Evolutionary conservation across 1,284 basidiomycete species (phyloP).

Genomic region (Ceratobasidium sp.): DNA sequence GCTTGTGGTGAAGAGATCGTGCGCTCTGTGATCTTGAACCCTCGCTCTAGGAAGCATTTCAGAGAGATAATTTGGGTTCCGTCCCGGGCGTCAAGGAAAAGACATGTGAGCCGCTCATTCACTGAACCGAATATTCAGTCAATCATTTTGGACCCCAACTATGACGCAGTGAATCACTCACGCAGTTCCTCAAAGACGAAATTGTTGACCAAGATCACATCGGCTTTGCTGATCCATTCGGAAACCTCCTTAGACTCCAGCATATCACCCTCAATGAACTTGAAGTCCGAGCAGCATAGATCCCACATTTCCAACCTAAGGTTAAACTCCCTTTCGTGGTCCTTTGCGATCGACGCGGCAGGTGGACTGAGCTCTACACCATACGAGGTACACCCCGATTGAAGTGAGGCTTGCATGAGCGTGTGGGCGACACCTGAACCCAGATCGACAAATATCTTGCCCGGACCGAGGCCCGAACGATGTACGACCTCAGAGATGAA

Average conservation of each 20-base stretch:
- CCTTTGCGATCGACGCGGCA: constrained; percentile 48
- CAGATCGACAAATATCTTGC: constrained; percentile 50
- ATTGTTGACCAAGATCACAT: constrained; percentile 51
- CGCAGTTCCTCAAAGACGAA: constrained; percentile 49
- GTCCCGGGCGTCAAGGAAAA: constrained; percentile 50
- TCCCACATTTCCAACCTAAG: constrained; percentile 50
- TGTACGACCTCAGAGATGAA: constrained; percentile 51
- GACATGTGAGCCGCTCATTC: constrained; percentile 49
- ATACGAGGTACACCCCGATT: constrained; percentile 50
- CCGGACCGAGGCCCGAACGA: constrained; percentile 47
- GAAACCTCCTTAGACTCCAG: constrained; percentile 46
- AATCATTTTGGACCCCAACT: constrained; percentile 8
- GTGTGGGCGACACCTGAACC: constrained; percentile 51
- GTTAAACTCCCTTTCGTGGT: constrained; percentile 48
- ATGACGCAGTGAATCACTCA: constrained; percentile 41
- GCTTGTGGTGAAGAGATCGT: constrained; percentile 48
- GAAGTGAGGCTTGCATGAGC: constrained; percentile 50
- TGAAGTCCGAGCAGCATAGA: constrained; percentile 45
- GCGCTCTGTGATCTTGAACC: constrained; percentile 49
- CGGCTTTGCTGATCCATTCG: constrained; percentile 50
- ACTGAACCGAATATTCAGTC: constrained; percentile 35
- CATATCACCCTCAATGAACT: constrained; percentile 49
- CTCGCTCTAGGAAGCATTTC: constrained; percentile 48
- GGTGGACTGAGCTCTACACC: constrained; percentile 50
- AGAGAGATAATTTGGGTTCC: constrained; percentile 49